Conservation (phyloP, 345 rosid species). For the Citrus mangshanensis region DNA sequence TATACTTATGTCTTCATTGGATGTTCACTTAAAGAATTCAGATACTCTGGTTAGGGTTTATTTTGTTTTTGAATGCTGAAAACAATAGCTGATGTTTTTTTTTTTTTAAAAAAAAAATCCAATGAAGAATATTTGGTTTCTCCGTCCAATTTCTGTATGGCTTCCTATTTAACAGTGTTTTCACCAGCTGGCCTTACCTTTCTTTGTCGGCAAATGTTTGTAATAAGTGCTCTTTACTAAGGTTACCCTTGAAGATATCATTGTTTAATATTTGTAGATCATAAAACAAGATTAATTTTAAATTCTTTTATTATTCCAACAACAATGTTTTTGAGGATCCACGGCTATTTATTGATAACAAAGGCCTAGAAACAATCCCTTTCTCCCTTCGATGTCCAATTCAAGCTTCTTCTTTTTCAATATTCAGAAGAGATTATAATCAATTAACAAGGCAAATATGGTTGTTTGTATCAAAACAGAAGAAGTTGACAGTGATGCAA, state of each 20-base stretch:
- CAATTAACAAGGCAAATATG: not conserved
- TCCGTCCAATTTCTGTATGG: not conserved
- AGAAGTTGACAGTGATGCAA: conserved; percentile 9
- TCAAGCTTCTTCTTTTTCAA: not conserved
- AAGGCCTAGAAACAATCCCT: not conserved
- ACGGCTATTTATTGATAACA: not conserved
- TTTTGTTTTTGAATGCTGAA: too few relatives aligned
- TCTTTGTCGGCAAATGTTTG: not conserved
- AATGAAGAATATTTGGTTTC: not conserved
- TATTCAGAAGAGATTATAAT: not conserved
- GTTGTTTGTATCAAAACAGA: conserved; percentile 19
- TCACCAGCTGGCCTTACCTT: not conserved
- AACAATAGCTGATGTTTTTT: too few relatives aligned
- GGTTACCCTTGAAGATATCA: not conserved
- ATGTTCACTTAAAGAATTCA: too few relatives aligned
- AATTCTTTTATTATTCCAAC: conserved; percentile 16
- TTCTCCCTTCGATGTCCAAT: conserved; percentile 1
- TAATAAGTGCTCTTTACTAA: not conserved
- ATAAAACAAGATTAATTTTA: not conserved
- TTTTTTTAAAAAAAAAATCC: too few relatives aligned
- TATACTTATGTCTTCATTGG: too few relatives aligned
- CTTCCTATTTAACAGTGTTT: not conserved
- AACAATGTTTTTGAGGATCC: not conserved
- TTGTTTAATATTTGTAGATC: not conserved
- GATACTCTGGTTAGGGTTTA: too few relatives aligned